A percentile compares a stretch with the other conserved stretches of the same genome.
These are phyloP conservation scores for Phyllosticta capitalensis DNA, from an alignment of 2,329 filamentous ascomycete genomes.

Conservation along the genomic window DNA sequence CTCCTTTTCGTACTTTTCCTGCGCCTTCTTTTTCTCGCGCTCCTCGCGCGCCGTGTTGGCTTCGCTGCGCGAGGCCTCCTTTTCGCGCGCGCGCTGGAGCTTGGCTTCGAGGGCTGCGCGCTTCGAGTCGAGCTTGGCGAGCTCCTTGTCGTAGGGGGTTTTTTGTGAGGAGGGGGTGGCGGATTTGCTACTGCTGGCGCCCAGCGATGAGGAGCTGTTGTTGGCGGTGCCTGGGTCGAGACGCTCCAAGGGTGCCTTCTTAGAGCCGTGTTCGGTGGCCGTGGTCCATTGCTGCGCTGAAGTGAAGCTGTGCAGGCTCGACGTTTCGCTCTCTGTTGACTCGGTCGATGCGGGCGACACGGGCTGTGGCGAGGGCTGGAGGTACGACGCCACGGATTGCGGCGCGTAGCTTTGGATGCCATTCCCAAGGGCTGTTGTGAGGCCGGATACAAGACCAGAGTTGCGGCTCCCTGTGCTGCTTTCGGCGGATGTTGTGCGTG, in stretches of 20 bases:
- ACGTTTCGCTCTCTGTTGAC: conserved; percentile 15
- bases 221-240: neutral
- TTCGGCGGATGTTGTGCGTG: neutral
- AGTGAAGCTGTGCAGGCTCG: conserved; percentile 26
- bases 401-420: conserved; percentile 10
- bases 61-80: conserved; percentile 30
- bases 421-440: conserved; percentile 1
- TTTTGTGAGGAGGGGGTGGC: conserved; percentile 6
- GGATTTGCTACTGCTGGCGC: conserved; percentile 2
- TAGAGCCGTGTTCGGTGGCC: conserved; percentile 18
- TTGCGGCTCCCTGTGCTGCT: conserved; percentile 12
- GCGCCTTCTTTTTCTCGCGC: conserved; percentile 37
- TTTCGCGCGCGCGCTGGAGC: conserved; percentile 46
- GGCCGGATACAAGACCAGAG: conserved; percentile 11
- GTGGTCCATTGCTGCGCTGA: conserved; percentile 35
- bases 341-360: conserved; percentile 20
- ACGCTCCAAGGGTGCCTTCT: neutral
- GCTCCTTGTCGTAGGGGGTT: conserved; percentile 48
- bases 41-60: conserved; percentile 47
- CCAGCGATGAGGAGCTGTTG: conserved; percentile 10
- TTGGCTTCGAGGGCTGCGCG: conserved; percentile 49
- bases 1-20: conserved; percentile 31
- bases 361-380: conserved; percentile 8
- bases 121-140: conserved; percentile 53
- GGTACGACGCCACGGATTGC: conserved; percentile 5